phyloP scores from a whole-genome alignment of 2,329 filamentous ascomycete species.

The Camptophora hylomeconis region DNA sequence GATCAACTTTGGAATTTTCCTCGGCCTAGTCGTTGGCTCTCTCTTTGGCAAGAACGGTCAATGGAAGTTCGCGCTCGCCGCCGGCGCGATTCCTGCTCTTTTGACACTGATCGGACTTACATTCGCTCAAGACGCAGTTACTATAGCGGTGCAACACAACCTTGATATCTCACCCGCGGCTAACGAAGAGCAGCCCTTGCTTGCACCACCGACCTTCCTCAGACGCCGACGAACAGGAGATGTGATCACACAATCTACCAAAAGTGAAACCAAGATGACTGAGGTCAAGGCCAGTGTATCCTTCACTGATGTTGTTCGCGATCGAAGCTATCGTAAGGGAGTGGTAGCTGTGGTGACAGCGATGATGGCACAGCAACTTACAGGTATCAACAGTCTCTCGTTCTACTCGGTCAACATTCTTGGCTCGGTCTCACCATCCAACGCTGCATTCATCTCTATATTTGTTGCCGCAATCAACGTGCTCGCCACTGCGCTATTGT shows the following conservation, averaged over 20 bases:
- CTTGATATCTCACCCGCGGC: too few species aligned
- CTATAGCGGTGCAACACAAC: too few species aligned
- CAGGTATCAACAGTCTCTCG: conserved; percentile 91
- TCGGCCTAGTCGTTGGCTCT: conserved; percentile 72
- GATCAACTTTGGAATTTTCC: conserved; percentile 80
- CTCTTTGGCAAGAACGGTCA: conserved; percentile 65
- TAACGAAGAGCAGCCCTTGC: too few species aligned
- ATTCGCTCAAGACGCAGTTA: too few species aligned
- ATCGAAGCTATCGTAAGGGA: conserved; percentile 51
- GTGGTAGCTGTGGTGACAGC: conserved; percentile 77
- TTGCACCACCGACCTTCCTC: too few species aligned
- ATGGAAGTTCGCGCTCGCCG: conserved; percentile 71
- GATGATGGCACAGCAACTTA: conserved; percentile 87
- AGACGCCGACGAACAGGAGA: conserved; percentile 51
- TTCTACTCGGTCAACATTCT: conserved; percentile 96
- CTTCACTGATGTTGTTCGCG: conserved; percentile 47
- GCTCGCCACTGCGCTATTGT: conserved; percentile 63
- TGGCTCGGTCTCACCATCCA: conserved; percentile 64
- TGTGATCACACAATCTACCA: conserved; percentile 55
- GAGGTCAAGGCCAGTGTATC: conserved; percentile 57
- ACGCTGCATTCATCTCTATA: conserved; percentile 73
- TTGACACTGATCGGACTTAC: conserved; percentile 55
- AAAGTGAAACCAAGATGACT: conserved; percentile 31
- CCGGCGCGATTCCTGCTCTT: conserved; percentile 55
- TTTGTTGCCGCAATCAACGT: conserved; percentile 79